phyloP scores from a whole-genome alignment of 352 stramenopile species.

The Phytophthora citrophthora region DNA sequence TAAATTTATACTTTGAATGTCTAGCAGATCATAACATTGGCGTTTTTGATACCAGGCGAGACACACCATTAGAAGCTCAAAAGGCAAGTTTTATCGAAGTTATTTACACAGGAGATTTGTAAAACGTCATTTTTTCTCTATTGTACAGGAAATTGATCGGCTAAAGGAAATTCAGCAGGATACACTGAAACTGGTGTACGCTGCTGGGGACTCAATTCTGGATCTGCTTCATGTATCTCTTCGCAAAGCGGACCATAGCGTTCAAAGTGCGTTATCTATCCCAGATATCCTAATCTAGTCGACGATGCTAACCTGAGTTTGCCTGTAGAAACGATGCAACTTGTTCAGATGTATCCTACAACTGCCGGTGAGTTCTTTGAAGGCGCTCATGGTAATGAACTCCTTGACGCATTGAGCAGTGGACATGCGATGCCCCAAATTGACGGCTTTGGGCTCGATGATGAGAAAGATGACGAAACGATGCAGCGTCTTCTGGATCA shows the following conservation, averaged over 20 bases:
- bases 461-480: slow-evolving; percentile 47
- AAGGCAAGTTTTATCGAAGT: slow-evolving; percentile 22
- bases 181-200: slow-evolving; percentile 61
- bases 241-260: slow-evolving; percentile 56
- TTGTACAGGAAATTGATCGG: slow-evolving; percentile 62
- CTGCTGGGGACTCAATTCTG: slow-evolving; percentile 64
- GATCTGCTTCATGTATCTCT: slow-evolving; percentile 68
- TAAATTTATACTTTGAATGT: background rate
- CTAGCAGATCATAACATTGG: background rate
- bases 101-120: too few relatives aligned
- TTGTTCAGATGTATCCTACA: slow-evolving; percentile 66
- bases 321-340: slow-evolving; percentile 54
- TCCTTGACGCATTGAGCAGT: slow-evolving; percentile 63
- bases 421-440: slow-evolving; percentile 57
- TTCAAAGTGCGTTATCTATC: slow-evolving; percentile 45
- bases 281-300: background rate
- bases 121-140: background rate
- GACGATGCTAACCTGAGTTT: slow-evolving; percentile 9
- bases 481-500: slow-evolving; percentile 40
- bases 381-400: slow-evolving; percentile 54
- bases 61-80: slow-evolving; percentile 53
- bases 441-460: slow-evolving; percentile 48
- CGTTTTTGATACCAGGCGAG: slow-evolving; percentile 29
- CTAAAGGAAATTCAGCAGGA: slow-evolving; percentile 63
- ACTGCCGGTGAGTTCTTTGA: slow-evolving; percentile 69